A percentile compares a stretch with the other conserved stretches of the same genome.
Conservation (phyloP, 2,329 filamentous ascomycete species). For the Fusarium oligoseptatum region DNA sequence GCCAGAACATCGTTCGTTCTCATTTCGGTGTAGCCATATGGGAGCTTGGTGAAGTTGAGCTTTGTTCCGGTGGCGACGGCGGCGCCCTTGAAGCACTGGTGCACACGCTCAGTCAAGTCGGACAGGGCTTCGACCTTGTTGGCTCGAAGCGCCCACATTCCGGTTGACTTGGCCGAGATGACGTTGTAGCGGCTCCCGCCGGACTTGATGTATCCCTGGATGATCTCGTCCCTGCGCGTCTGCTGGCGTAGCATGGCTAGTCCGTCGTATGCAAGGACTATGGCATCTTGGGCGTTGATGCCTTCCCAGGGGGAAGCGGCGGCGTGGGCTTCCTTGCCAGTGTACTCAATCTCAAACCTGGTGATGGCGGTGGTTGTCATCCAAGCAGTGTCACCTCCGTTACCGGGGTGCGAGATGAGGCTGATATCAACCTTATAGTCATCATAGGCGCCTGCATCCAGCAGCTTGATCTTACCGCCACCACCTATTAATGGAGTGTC, state of each 20-base stretch:
- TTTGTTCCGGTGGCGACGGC: not conserved
- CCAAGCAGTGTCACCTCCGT: not conserved
- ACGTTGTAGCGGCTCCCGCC: not conserved
- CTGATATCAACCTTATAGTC: not conserved
- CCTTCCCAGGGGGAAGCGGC: not conserved
- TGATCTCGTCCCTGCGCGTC: not conserved
- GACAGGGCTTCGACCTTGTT: not conserved
- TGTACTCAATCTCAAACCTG: not conserved
- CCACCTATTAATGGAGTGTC: not conserved
- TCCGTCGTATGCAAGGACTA: not conserved
- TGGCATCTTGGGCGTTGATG: not conserved
- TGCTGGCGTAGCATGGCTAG: not conserved
- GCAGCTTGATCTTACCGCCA: not conserved
- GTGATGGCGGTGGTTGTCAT: not conserved
- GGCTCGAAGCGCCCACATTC: not conserved
- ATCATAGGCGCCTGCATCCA: not conserved
- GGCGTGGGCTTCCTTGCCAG: not conserved
- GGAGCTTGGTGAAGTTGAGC: constrained; percentile 1
- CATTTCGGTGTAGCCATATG: not conserved
- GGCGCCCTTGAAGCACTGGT: not conserved
- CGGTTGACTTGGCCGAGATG: not conserved
- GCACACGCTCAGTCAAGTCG: not conserved
- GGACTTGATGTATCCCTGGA: not conserved
- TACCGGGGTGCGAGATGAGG: not conserved
- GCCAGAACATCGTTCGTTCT: not conserved